Percentiles rank a stretch among this genome's conserved stretches.
phyloP scores from a whole-genome alignment of 768 basidiomycete species.

The Naganishia vaughanmartiniae region DNA sequence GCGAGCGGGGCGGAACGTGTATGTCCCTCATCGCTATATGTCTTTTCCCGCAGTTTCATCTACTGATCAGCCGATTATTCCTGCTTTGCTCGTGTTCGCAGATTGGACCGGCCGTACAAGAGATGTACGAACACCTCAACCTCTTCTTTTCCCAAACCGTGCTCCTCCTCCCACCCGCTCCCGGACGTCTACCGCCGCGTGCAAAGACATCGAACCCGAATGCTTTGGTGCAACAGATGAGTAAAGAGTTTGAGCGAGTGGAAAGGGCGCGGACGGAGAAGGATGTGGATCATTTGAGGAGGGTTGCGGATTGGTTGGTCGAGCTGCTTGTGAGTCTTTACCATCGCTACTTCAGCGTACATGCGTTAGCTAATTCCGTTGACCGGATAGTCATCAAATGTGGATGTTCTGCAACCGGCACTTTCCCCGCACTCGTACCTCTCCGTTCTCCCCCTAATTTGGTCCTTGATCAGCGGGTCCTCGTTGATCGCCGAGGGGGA shows the following conservation, averaged over 20 bases:
- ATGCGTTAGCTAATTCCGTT: background rate
- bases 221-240: slow-evolving; percentile 35
- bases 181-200: slow-evolving; percentile 28
- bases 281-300: slow-evolving; percentile 38
- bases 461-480: slow-evolving; percentile 52
- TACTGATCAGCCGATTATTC: background rate
- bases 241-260: slow-evolving; percentile 40
- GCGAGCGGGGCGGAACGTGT: slow-evolving; percentile 10
- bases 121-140: slow-evolving; percentile 36
- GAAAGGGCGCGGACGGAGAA: slow-evolving; percentile 21
- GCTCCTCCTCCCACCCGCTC: slow-evolving; percentile 43
- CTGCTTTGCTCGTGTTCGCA: background rate
- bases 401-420: slow-evolving; percentile 38
- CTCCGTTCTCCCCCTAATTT: slow-evolving; percentile 47
- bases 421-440: slow-evolving; percentile 44
- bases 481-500: slow-evolving; percentile 33
- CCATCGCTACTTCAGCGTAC: background rate
- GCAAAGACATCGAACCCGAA: slow-evolving; percentile 27
- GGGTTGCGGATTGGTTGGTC: slow-evolving; percentile 50
- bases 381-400: slow-evolving; percentile 35
- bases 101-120: slow-evolving; percentile 18
- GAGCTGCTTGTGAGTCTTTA: slow-evolving; percentile 42
- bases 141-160: slow-evolving; percentile 46
- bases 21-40: background rate
- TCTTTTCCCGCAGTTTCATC: slow-evolving; percentile 11